phyloP scores from a whole-genome alignment of 306 rosid species.

The Abrus pulchellus region DNA sequence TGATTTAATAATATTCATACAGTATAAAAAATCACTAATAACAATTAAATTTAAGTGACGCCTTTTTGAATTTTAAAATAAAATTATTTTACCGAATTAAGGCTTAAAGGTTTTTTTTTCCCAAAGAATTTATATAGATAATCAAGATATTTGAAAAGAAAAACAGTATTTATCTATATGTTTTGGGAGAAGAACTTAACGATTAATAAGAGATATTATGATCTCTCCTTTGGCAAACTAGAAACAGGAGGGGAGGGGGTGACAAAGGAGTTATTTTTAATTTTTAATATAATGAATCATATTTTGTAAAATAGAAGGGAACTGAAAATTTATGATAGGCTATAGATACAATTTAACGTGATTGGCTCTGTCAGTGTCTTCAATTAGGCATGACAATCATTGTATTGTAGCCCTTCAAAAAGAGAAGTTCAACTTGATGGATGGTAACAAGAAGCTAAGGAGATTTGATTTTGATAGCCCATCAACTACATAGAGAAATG shows the following conservation, averaged over 20 bases:
- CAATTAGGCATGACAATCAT: constrained; percentile 22
- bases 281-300: not conserved
- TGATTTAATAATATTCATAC: no score
- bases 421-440: not conserved
- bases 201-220: not conserved
- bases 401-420: constrained; percentile 6
- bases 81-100: not conserved
- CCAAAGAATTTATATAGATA: not conserved
- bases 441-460: not conserved
- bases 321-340: not conserved
- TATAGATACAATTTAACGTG: constrained; percentile 41
- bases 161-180: not conserved
- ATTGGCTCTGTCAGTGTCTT: constrained; percentile 46
- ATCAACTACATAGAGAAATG: not conserved
- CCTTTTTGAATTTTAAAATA: not conserved
- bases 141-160: not conserved
- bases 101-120: not conserved
- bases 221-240: not conserved
- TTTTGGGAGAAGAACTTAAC: not conserved
- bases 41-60: not conserved
- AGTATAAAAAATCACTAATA: no score
- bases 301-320: not conserved
- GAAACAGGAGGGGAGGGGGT: not conserved
- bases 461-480: not conserved
- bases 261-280: not conserved